Base-by-base conservation (phyloP, 768 basidiomycete species). In the Coprinopsis cinerea region DNA sequence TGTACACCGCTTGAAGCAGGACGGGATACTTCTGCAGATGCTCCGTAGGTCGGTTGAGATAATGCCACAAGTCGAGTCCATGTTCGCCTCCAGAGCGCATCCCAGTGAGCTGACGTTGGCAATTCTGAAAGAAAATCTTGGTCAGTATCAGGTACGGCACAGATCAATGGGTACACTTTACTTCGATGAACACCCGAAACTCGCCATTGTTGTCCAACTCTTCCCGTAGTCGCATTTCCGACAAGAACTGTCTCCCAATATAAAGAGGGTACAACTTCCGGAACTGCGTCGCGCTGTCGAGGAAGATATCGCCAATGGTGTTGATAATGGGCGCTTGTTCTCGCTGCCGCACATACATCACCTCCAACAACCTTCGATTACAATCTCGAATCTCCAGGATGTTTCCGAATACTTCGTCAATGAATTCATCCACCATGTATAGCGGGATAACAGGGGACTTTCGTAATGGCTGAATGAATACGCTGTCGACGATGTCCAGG, bases 331-430 rank as follows among this genome's bases (percentile, higher is more conserved):
- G 85, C 0, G 77, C 79, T 53, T 93, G 85, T 61, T 96, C 92
- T 54, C 68, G 85, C 61, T 97, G 92, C 25, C 92, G 81, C 35
- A 92, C 85, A 57, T 85, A 82, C 68, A 97, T 78, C 2, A 87
- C 79, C 59, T 94, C 90, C 14, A 97, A 74, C n/a, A 96, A 73
- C 10, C 82, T 76, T 25, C 82, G 76, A 58, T 88, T 91, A 60
- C 88, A 85, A 61, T 88, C 86, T 15, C 89, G 79, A n/a, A 98
- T 71, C 53, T 91, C 89, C 3, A 87, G 72, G 34, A 94, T 82
- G 61, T 96, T 96, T 44, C 88, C 83, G 55, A 98, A 94, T 2
- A 94, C 85, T 27, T 90, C 85, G 37, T 90, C 87, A 44, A 96
- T 83, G 64, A 97, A 95, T 27, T 85, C 81, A 26, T 89, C 85